Conservation (phyloP, 352 stramenopile species). For the Globisporangium iwayamae region DNA sequence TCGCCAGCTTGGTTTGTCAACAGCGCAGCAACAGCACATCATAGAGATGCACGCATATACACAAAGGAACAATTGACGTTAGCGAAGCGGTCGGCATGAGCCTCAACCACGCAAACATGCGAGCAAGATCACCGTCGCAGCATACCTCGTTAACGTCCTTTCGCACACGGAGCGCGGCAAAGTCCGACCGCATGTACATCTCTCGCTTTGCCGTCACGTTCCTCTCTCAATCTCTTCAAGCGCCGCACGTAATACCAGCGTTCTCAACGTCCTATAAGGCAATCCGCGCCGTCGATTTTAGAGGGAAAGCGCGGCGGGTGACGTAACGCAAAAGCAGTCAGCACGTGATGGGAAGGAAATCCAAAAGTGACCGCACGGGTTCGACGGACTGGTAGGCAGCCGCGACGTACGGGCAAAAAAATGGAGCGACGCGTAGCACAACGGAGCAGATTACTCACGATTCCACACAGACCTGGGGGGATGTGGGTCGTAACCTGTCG, state of each 20-base stretch:
- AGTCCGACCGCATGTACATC: conserved; percentile 77
- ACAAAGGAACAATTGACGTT: neutral
- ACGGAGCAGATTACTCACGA: no score
- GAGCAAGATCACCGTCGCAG: neutral
- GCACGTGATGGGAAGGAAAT: no score
- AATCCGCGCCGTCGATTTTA: neutral
- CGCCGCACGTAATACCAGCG: neutral
- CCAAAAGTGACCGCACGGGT: no score
- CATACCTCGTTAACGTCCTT: conserved; percentile 86
- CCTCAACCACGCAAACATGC: neutral
- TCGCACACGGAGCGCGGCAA: conserved; percentile 71
- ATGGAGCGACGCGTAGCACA: no score
- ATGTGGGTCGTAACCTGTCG: no score
- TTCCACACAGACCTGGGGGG: no score
- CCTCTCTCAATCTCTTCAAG: neutral
- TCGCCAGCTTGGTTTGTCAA: conserved; percentile 39
- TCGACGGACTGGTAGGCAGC: no score
- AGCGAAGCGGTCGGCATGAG: neutral
- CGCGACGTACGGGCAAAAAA: no score
- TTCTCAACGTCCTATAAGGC: neutral
- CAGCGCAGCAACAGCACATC: neutral
- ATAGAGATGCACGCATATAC: neutral
- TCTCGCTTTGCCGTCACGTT: neutral
- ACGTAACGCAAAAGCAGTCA: neutral
- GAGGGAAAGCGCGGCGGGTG: neutral